Percentiles rank a stretch among this genome's conserved stretches.
These are phyloP conservation scores for Solanum rostratum DNA, from an alignment of 257 asterid genomes.

Conservation along the genomic window DNA sequence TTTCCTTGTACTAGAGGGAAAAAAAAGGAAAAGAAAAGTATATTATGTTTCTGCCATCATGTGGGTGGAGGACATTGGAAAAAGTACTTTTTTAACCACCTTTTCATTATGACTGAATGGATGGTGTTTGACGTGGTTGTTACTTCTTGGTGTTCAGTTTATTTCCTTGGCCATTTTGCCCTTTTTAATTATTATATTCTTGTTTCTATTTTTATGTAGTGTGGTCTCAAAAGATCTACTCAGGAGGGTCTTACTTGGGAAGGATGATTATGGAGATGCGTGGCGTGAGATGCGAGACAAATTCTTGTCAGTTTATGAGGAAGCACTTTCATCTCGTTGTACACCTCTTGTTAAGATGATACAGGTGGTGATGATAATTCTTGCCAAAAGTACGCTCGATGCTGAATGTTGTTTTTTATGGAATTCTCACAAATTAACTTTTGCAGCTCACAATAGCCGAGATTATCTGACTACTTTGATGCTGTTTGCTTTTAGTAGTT, in stretches of 20 bases:
- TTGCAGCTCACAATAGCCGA: background rate
- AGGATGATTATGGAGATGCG: constrained; percentile 51
- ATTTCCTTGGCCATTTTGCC: background rate
- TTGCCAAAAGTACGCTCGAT: background rate
- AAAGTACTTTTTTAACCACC: background rate
- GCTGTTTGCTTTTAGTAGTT: background rate
- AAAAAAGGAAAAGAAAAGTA: background rate
- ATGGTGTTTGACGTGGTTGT: background rate
- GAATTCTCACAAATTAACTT: background rate
- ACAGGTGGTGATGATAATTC: constrained; percentile 61
- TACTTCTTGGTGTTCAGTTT: background rate
- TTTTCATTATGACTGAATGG: background rate
- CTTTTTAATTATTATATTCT: background rate
- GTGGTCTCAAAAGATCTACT: constrained; percentile 72
- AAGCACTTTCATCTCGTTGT: constrained; percentile 75
- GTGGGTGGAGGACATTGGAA: background rate
- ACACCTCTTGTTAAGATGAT: constrained; percentile 69
- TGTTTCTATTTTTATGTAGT: constrained; percentile 22
- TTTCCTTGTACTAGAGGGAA: background rate
- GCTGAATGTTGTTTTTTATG: background rate
- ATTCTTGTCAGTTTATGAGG: constrained; percentile 50
- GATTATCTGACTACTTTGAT: background rate
- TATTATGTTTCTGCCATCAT: background rate
- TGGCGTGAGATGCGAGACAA: constrained; percentile 46
- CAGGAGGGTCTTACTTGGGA: constrained; percentile 39